phyloP scores from a whole-genome alignment of 1,284 basidiomycete species.

The Rhodofomes roseus region DNA sequence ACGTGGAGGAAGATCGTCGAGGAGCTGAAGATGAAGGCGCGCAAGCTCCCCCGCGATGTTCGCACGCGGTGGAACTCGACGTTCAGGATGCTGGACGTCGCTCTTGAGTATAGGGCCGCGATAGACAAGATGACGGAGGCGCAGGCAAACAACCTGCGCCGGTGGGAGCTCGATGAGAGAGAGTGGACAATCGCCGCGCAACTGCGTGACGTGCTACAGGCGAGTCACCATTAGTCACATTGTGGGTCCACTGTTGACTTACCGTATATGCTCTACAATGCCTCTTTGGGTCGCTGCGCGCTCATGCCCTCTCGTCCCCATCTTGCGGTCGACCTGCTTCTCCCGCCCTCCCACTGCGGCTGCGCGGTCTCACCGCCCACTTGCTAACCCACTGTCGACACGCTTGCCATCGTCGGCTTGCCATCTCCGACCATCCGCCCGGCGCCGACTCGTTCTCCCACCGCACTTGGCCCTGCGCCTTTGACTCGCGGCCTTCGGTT shows the following conservation, averaged over 20 bases:
- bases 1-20: slow-evolving; percentile 12
- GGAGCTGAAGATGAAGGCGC: slow-evolving; percentile 3
- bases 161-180: slow-evolving; percentile 10
- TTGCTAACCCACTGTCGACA: no score
- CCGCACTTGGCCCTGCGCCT: no score
- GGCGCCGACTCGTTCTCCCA: no score
- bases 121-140: not conserved
- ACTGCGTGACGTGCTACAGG: slow-evolving; percentile 24
- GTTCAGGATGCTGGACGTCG: slow-evolving; percentile 7
- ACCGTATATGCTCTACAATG: no score
- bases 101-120: not conserved
- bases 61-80: slow-evolving; percentile 34
- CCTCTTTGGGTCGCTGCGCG: no score
- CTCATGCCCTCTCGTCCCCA: no score
- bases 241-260: not conserved
- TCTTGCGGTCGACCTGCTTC: no score
- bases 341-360: no score
- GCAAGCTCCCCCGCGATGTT: slow-evolving; percentile 29
- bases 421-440: no score
- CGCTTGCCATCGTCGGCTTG: no score
- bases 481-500: no score
- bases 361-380: no score
- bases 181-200: slow-evolving; percentile 23
- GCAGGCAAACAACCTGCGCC: slow-evolving; percentile 9
- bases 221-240: slow-evolving; percentile 3